Base-by-base conservation (phyloP, 305 asterid genomes). In the Salvia sclarea region DNA sequence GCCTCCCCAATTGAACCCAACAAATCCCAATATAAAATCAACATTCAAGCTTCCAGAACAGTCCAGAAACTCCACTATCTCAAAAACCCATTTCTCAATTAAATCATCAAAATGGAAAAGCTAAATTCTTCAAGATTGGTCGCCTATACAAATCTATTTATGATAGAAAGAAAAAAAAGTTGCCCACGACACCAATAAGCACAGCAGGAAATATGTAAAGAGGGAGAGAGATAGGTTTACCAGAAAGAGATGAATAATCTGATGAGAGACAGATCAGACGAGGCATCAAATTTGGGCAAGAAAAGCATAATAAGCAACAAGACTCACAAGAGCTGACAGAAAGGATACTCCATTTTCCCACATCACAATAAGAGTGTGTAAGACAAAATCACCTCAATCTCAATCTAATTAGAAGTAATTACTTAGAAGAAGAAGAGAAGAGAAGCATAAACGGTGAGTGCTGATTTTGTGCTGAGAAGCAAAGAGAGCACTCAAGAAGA, bases 221-320 rank as follows among this genome's bases (percentile, higher is more conserved):
- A 22, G 17, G 69, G 61, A 62, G 20, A 61, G 73, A 52, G 66
- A 71, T 20, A 58, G 21, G 56, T 67, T 73, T 75, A 89, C 94
- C 91, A 69, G 69, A 76, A 78, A 79, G 56, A 80, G 83, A 81
- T 38, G 78, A 73, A 77, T 85, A 86, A 84, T 84, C 80, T 62
- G 88, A 79, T 62, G 86, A 86, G 80, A 30, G 80, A 80, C 75
- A 80, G 78, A 86, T 82, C 89, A 79, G 81, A 80, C 72, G 80
- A 82, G 78, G 78, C 81, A 78, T 77, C 82, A 78, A 79, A 81
- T 69, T 71, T 18, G 75, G 61, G 80, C 75, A 67, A 73, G 64
- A 81, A 67, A 68, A 75, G 84, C 84, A 84, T 82, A 84, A 80
- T 76, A 79, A 78, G 71, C 69, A 74, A 69, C 63, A 66, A 54